Evolutionary conservation across 768 basidiomycete genomes (phyloP), one percentile per base, ranked within the genome.

Genomic region (Saitozyma podzolica): DNA sequence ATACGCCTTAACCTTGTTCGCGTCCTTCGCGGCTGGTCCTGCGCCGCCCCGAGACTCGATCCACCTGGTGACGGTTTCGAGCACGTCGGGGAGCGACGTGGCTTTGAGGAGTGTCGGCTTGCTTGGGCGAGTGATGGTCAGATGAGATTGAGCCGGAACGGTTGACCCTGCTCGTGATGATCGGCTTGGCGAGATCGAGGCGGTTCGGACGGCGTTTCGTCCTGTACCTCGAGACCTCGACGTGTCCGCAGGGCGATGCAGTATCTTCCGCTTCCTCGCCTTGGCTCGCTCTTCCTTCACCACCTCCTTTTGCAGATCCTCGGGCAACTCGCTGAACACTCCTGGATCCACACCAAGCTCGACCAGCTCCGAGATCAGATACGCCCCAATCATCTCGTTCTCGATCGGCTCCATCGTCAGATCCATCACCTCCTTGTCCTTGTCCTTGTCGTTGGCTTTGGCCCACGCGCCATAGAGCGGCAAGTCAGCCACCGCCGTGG

Each of bases 51-150:
- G 88, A 1, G 82, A 79, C 50, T 84, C 82, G 8, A 97, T 86
- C 93, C 93, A 97, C 42, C 82, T 75, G 66, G 87, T 87, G 47
- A 97, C 83, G 19, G 88, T 83, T 6, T 78, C 78, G 77, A 91
- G 86, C 13, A 97, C 84, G 64, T 92, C 91, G 29, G 84, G 84
- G 19, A 86, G 84, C 70, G 89, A 86, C 11, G 83, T 84, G 13
- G 64, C 61, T 20, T 73, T 74, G 40, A 66, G 55, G 54, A 72
- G 48, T 17, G 67, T 50, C 17, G 69, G 71, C 54, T 69, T 69
- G 9, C 52, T 16, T 3, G 62, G 52, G 40, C 53, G 42, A 42
- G 43, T 58, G 45, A 75, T 63, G 17, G 62, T 45, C 13, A 42
- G 16, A 7, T 58, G n/a, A 2, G 53, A 40, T 52, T 68, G 39